phyloP scores from a whole-genome alignment of 2,329 filamentous ascomycete genomes.

The Hypoxylon sp. region DNA sequence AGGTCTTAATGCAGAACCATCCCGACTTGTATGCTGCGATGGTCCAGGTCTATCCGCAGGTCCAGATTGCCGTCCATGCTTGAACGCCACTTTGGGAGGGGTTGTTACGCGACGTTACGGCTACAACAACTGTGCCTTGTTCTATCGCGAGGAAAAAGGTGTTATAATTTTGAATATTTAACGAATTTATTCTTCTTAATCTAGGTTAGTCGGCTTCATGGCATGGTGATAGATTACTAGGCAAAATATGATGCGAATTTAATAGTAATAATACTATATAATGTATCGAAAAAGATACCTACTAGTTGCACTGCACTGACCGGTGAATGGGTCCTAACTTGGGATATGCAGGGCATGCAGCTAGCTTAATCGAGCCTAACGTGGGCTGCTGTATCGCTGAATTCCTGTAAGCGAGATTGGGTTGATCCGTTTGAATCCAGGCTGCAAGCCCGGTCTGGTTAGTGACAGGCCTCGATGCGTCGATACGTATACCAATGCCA shows the following conservation, averaged over 20 bases:
- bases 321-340: not conserved
- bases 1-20: slow-evolving; percentile 84
- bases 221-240: not conserved
- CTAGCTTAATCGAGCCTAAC: slow-evolving; percentile 5
- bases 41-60: slow-evolving; percentile 85
- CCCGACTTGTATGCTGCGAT: slow-evolving; percentile 85
- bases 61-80: slow-evolving; percentile 83
- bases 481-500: not conserved
- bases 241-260: not conserved
- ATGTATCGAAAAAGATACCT: not conserved
- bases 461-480: not conserved
- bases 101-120: not conserved
- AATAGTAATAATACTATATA: slow-evolving; percentile 4
- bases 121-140: not conserved
- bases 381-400: not conserved
- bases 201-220: not conserved
- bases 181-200: not conserved
- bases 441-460: slow-evolving; percentile 12
- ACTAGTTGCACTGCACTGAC: not conserved
- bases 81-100: slow-evolving; percentile 46
- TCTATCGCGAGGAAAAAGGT: not conserved
- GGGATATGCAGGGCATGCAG: not conserved
- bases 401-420: slow-evolving; percentile 19
- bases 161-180: not conserved
- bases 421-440: not conserved